Percentiles rank a stretch among this genome's conserved stretches.
Evolutionary conservation across 139 green algal species (phyloP).

Genomic region (Yamagishiella unicocca): DNA sequence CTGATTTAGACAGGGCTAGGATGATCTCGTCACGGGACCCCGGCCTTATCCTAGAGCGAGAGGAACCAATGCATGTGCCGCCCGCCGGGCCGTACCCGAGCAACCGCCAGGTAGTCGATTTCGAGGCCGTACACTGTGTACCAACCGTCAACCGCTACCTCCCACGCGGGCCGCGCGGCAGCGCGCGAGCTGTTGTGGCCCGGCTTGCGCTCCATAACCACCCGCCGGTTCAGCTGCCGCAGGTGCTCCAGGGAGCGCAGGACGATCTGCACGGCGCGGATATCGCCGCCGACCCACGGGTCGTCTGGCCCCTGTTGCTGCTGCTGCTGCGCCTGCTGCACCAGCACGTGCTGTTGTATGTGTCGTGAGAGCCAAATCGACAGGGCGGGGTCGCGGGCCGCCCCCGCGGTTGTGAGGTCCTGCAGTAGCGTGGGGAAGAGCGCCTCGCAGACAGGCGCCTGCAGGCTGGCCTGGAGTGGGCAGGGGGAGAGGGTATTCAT

Average conservation of each 20-base stretch:
- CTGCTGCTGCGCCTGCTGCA: background rate
- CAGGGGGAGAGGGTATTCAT: no score
- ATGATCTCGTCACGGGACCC: no score
- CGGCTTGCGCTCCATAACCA: constrained; percentile 38
- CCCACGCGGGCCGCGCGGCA: constrained; percentile 1
- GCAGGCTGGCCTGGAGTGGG: background rate
- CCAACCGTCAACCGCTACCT: constrained; percentile 38
- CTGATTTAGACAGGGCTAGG: no score
- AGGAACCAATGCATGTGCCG: no score
- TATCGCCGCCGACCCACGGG: constrained; percentile 8
- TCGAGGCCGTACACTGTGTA: constrained; percentile 83
- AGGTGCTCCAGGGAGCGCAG: constrained; percentile 71
- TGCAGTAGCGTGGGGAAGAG: constrained; percentile 23
- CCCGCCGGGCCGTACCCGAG: constrained; percentile 73
- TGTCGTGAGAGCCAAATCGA: background rate
- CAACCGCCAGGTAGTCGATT: constrained; percentile 80
- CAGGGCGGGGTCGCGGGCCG: background rate
- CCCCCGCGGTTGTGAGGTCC: background rate
- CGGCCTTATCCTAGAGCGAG: no score
- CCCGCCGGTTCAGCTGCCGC: constrained; percentile 55
- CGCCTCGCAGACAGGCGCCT: constrained; percentile 1
- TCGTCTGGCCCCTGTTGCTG: background rate
- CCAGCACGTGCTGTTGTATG: background rate
- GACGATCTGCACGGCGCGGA: constrained; percentile 67
- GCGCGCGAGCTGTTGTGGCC: background rate